Evolutionary conservation across 2,329 filamentous ascomycete species (phyloP).

Genomic region (Sclerotinia sclerotiorum): DNA sequence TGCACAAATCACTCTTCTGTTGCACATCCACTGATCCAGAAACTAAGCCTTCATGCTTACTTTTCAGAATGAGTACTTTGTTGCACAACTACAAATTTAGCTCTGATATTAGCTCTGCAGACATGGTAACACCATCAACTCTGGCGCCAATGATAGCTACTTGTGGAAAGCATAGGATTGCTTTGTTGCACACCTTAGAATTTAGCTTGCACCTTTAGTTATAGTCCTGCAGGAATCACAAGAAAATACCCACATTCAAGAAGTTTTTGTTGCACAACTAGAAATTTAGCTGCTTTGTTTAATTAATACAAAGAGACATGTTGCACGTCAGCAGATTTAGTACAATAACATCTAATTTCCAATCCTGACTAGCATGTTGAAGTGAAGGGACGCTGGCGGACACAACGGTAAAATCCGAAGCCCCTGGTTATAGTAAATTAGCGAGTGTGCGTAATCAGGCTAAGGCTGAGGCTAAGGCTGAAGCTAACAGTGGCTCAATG

Average conservation of each 20-base stretch:
- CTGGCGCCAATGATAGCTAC: slow-evolving; percentile 10
- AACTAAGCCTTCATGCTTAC: background rate
- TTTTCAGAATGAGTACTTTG: background rate
- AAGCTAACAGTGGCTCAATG: background rate
- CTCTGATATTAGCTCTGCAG: background rate
- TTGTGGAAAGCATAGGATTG: background rate
- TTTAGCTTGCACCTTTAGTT: slow-evolving; percentile 6
- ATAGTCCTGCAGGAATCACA: slow-evolving; percentile 1
- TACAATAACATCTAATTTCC: background rate
- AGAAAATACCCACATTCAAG: background rate
- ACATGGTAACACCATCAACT: background rate
- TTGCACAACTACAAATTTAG: slow-evolving; percentile 18
- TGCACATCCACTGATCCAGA: slow-evolving; percentile 2
- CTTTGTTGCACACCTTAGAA: slow-evolving; percentile 23
- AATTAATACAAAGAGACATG: background rate
- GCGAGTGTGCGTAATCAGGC: no score
- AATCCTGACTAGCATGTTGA: background rate
- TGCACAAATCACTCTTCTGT: background rate
- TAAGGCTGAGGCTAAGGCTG: slow-evolving; percentile 11
- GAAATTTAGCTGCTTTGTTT: background rate
- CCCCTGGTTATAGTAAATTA: background rate
- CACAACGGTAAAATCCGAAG: background rate
- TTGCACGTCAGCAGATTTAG: slow-evolving; percentile 12
- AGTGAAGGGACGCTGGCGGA: background rate
- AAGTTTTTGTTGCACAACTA: background rate